Conservation (phyloP, 2,329 filamentous ascomycete genomes). For the Rutstroemia sp. region DNA sequence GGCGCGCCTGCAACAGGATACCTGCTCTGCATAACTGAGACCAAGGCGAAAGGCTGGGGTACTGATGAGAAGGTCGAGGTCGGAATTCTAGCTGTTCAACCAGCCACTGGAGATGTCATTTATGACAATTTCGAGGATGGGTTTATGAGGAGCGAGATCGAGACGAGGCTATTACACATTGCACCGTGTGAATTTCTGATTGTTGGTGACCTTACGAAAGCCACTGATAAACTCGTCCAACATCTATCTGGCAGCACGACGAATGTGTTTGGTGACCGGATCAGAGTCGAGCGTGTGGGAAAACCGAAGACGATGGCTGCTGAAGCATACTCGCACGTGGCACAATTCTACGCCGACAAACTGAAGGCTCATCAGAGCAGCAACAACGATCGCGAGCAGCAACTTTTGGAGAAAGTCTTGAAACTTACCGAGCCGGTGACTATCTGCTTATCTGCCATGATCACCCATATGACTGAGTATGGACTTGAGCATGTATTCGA, state of each 20-base stretch:
- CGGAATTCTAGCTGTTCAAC: constrained; percentile 88
- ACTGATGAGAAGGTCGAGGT: constrained; percentile 92
- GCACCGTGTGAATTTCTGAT: constrained; percentile 93
- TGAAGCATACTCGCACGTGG: constrained; percentile 81
- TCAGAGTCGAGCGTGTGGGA: constrained; percentile 71
- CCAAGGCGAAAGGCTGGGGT: constrained; percentile 67
- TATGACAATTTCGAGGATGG: constrained; percentile 96
- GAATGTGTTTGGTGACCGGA: constrained; percentile 87
- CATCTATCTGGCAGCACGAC: constrained; percentile 84
- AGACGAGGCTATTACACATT: constrained; percentile 91
- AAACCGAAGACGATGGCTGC: constrained; percentile 76
- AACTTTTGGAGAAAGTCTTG: constrained; percentile 78
- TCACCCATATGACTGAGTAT: constrained; percentile 84
- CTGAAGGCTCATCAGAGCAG: constrained; percentile 52
- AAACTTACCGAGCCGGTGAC: constrained; percentile 79
- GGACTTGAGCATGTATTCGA: constrained; percentile 93
- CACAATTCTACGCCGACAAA: constrained; percentile 86
- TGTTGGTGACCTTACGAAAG: constrained; percentile 81
- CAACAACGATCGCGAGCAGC: constrained; percentile 49
- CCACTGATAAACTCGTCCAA: constrained; percentile 84
- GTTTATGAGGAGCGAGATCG: constrained; percentile 94
- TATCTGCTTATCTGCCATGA: constrained; percentile 93
- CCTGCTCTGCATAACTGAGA: constrained; percentile 85
- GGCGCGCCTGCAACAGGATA: constrained; percentile 67
- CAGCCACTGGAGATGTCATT: constrained; percentile 89